A percentile compares a stretch with the other conserved stretches of the same genome.
Conservation (phyloP, 2,329 filamentous ascomycete genomes). For the Fusarium proliferatum region DNA sequence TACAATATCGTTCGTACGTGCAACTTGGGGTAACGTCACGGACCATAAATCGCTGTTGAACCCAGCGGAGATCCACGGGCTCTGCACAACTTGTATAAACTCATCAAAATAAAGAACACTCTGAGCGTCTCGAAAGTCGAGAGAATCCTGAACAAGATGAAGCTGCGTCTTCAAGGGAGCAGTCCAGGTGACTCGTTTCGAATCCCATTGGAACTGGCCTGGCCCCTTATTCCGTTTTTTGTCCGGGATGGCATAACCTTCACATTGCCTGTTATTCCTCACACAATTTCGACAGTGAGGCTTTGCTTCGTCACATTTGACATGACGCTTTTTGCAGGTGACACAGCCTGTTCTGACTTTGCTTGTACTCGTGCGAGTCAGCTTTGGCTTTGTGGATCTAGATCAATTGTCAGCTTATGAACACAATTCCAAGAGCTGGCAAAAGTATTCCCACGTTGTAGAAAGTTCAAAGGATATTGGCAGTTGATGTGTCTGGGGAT, state of each 20-base stretch:
- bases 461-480: not conserved
- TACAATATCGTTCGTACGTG: conserved; percentile 42
- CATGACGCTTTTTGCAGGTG: conserved; percentile 40
- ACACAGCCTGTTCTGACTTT: conserved; percentile 41
- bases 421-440: not conserved
- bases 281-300: conserved; percentile 32
- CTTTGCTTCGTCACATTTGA: conserved; percentile 40
- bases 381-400: conserved; percentile 18
- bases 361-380: conserved; percentile 32
- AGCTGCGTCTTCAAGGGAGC: conserved; percentile 11
- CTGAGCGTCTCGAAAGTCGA: conserved; percentile 20
- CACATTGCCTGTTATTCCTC: conserved; percentile 26
- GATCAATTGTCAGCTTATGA: not conserved
- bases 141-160: conserved; percentile 13
- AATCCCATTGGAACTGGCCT: conserved; percentile 42
- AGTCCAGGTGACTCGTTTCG: conserved; percentile 8
- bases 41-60: conserved; percentile 45
- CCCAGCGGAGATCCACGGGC: conserved; percentile 45
- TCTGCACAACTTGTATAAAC: conserved; percentile 45
- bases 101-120: conserved; percentile 46
- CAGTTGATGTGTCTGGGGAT: not conserved
- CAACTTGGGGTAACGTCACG: conserved; percentile 47
- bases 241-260: conserved; percentile 15
- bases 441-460: not conserved
- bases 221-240: conserved; percentile 6